phyloP scores from a whole-genome alignment of 441 rosid genomes.

The Mallotus repandus region DNA sequence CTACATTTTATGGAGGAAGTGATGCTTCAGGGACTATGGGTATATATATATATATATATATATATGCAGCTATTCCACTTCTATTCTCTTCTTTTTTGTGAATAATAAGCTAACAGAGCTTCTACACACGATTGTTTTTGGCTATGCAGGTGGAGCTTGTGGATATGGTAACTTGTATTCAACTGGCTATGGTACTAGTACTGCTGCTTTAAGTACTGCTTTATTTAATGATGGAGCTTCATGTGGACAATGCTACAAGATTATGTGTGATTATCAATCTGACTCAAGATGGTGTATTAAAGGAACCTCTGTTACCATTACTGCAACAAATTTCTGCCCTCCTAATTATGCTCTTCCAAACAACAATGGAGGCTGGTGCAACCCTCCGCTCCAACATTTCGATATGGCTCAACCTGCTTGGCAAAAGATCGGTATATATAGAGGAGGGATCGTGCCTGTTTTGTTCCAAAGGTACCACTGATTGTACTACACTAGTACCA shows the following conservation, averaged over 20 bases:
- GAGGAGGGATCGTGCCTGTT: conserved; percentile 61
- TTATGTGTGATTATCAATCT: conserved; percentile 47
- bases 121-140: background rate
- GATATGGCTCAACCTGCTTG: conserved; percentile 61
- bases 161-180: conserved; percentile 67
- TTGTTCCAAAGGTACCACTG: conserved; percentile 42
- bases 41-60: no score
- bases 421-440: conserved; percentile 54
- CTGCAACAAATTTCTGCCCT: conserved; percentile 72
- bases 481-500: no score
- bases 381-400: conserved; percentile 58
- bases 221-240: conserved; percentile 63
- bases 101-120: background rate
- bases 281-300: conserved; percentile 60
- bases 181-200: conserved; percentile 61
- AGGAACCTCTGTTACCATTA: conserved; percentile 49
- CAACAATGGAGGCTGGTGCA: conserved; percentile 67
- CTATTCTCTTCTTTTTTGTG: background rate
- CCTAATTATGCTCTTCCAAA: conserved; percentile 59
- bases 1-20: conserved; percentile 92
- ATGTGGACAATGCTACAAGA: conserved; percentile 65
- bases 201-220: conserved; percentile 73
- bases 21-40: conserved; percentile 99
- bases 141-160: conserved; percentile 60
- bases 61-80: background rate